Percentiles rank a stretch among this genome's conserved stretches.
Conservation (phyloP, 1,284 basidiomycete genomes). For the Chondrostereum purpureum region DNA sequence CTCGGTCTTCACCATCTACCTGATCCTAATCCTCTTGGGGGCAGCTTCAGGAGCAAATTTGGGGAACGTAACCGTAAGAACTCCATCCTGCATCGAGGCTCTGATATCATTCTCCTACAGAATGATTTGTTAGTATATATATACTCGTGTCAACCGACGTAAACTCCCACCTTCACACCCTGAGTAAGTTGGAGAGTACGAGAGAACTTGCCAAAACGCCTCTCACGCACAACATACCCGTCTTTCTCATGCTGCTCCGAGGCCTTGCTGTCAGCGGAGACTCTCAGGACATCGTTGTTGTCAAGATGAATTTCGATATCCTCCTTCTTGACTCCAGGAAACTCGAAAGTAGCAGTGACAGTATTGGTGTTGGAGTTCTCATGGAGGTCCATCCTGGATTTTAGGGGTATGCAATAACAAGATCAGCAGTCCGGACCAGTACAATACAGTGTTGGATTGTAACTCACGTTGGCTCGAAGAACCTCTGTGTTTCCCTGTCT, state of each 20-base stretch:
- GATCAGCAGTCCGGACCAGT: background rate
- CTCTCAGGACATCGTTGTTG: constrained; percentile 17
- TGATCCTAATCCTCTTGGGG: constrained; percentile 20
- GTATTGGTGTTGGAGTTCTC: no score
- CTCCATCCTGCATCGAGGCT: constrained; percentile 18
- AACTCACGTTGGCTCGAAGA: constrained; percentile 7
- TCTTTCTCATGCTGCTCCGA: constrained; percentile 13
- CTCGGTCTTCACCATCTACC: no score
- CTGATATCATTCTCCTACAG: constrained; percentile 21
- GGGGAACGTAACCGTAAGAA: constrained; percentile 19
- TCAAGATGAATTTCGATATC: constrained; percentile 22
- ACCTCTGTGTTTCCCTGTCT: background rate
- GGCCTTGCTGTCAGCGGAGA: constrained; percentile 14
- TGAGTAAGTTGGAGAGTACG: constrained; percentile 14
- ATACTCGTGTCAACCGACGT: background rate
- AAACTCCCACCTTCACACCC: constrained; percentile 14
- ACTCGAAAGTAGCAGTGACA: constrained; percentile 17
- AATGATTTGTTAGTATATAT: background rate
- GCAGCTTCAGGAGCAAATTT: constrained; percentile 18
- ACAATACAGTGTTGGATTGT: no score
- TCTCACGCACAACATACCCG: constrained; percentile 16
- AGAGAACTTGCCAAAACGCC: constrained; percentile 15
- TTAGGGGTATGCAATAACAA: constrained; percentile 14
- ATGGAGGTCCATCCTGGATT: constrained; percentile 11
- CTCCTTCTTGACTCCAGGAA: constrained; percentile 13